Conservation (phyloP, 192 early-diverging fungal species). For the Coemansia sp. region DNA sequence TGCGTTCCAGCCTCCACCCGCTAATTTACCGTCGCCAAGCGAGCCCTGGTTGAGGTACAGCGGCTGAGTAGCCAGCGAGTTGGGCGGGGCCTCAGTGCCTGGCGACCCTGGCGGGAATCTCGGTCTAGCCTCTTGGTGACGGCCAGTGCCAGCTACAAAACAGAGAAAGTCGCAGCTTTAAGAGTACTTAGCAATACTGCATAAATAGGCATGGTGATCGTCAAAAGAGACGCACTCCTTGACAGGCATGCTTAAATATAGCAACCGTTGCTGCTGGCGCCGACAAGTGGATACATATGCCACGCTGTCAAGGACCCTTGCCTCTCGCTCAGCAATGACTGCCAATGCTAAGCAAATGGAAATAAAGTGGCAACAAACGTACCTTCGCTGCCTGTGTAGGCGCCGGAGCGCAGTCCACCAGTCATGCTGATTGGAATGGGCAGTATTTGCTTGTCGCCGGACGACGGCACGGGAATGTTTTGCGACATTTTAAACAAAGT, state of each 20-base stretch:
- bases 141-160: neutral
- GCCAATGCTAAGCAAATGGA: neutral
- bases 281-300: neutral
- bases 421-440: conserved; percentile 31
- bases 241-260: neutral
- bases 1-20: conserved; percentile 22
- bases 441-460: conserved; percentile 6
- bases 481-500: conserved; percentile 22
- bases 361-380: neutral
- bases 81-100: conserved; percentile 39
- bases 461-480: conserved; percentile 1
- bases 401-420: neutral
- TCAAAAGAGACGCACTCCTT: neutral
- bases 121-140: neutral
- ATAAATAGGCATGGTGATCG: neutral
- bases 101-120: conserved; percentile 16
- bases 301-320: neutral
- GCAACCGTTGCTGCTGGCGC: neutral
- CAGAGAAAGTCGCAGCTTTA: neutral
- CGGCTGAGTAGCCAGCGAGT: conserved; percentile 27
- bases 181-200: conserved; percentile 9
- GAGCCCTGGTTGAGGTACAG: conserved; percentile 11
- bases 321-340: neutral
- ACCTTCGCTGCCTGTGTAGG: conserved; percentile 4
- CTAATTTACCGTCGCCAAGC: neutral